A percentile compares a stretch with the other conserved stretches of the same genome.
phyloP scores from a whole-genome alignment of 75 land plant species.

The Isoetes taiwanensis region DNA sequence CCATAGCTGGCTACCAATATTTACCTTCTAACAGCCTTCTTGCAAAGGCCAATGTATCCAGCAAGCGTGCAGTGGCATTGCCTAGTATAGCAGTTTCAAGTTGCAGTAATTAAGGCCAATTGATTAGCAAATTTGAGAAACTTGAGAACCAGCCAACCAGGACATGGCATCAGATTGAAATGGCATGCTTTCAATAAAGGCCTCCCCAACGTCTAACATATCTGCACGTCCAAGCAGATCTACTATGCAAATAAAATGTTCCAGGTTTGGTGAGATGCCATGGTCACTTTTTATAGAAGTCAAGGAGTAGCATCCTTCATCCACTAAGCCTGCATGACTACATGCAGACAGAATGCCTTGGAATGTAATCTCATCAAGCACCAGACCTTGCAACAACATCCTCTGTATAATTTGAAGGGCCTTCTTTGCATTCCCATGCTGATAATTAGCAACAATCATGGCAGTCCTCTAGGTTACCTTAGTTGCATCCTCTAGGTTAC shows the following conservation, averaged over 20 bases:
- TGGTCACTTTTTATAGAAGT: conserved; percentile 3
- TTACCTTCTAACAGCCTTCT: too few species aligned
- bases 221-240: conserved; percentile 23
- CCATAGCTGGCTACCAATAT: too few species aligned
- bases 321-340: conserved; percentile 16
- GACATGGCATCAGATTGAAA: conserved; percentile 6
- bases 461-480: too few species aligned
- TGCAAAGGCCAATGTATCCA: too few species aligned
- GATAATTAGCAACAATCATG: conserved; percentile 20
- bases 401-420: conserved; percentile 5
- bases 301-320: conserved; percentile 9
- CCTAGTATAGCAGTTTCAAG: too few species aligned
- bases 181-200: conserved; percentile 17
- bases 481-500: too few species aligned
- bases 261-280: conserved; percentile 6
- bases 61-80: too few species aligned
- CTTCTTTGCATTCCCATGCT: conserved; percentile 10
- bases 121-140: too few species aligned
- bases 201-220: conserved; percentile 14
- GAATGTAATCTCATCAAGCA: conserved; percentile 10
- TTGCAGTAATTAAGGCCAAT: too few species aligned
- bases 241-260: conserved; percentile 21
- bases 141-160: too few species aligned
- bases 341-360: conserved; percentile 21
- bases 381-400: not conserved